A percentile compares a stretch with the other conserved stretches of the same genome.
Evolutionary conservation across 2,329 filamentous ascomycete genomes (phyloP).

Genomic region (Gnomoniopsis sp.): DNA sequence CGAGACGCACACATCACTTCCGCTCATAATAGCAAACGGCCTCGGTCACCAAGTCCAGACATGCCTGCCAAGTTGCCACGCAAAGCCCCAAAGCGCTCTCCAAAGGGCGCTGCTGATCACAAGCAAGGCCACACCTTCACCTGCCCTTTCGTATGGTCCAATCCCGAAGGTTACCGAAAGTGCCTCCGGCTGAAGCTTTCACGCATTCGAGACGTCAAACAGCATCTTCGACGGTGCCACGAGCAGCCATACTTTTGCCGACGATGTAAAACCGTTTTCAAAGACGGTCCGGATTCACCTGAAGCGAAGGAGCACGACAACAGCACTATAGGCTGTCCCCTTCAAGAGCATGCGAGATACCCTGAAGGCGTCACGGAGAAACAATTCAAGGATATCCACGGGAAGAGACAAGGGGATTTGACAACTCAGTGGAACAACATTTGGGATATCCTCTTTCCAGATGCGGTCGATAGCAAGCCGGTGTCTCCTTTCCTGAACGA

Average conservation of each 20-base stretch:
- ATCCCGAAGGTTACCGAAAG: constrained; percentile 8
- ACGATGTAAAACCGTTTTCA: constrained; percentile 18
- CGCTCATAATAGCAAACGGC: neutral
- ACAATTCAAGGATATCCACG: constrained; percentile 2
- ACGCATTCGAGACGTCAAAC: constrained; percentile 23
- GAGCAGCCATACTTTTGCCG: constrained; percentile 13
- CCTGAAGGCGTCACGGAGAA: constrained; percentile 17
- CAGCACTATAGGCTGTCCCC: neutral
- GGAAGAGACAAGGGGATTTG: constrained; percentile 3
- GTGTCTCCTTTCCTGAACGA: constrained; percentile 10
- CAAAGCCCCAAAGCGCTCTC: no score
- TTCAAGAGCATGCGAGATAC: neutral
- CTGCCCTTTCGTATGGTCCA: constrained; percentile 23
- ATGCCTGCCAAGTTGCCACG: neutral
- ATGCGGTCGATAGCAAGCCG: neutral
- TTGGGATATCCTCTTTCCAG: constrained; percentile 23
- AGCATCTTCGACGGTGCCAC: constrained; percentile 22
- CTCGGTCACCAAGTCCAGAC: neutral
- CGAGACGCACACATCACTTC: neutral
- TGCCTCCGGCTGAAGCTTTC: constrained; percentile 18
- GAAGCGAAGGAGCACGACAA: neutral
- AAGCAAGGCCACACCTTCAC: constrained; percentile 6
- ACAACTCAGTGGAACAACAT: constrained; percentile 21
- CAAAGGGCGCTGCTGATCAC: neutral
- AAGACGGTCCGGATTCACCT: neutral